Evolutionary conservation across 345 rosid species (phyloP).

Genomic region (Balakata baccata): DNA sequence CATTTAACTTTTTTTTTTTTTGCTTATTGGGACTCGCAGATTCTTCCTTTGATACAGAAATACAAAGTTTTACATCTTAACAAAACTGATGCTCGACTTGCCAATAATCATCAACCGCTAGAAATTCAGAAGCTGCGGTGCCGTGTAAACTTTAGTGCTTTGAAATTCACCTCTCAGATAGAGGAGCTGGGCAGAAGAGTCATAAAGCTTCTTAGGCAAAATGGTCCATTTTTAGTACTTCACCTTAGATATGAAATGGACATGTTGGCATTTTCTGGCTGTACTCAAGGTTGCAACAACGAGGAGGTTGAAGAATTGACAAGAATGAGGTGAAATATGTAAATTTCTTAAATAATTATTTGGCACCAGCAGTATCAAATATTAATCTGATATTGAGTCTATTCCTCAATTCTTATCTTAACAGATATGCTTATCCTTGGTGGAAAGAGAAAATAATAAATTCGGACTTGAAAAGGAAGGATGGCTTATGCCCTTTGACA

Average conservation of each 20-base stretch:
- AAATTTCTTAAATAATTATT: background rate
- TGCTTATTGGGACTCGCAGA: conserved; percentile 38
- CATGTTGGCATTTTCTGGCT: conserved; percentile 98
- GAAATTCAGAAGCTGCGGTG: conserved; percentile 93
- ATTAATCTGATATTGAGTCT: background rate
- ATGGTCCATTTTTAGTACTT: conserved; percentile 85
- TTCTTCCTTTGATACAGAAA: conserved; percentile 84
- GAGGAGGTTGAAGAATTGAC: conserved; percentile 93
- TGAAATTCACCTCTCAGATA: conserved; percentile 86
- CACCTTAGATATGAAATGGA: conserved; percentile 99
- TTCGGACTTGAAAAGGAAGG: conserved; percentile 75
- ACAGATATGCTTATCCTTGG: conserved; percentile 92
- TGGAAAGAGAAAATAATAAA: conserved; percentile 88
- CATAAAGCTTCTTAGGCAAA: conserved; percentile 67
- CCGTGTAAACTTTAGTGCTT: conserved; percentile 79
- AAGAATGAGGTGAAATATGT: conserved; percentile 69
- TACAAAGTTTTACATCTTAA: conserved; percentile 81
- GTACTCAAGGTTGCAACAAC: conserved; percentile 81
- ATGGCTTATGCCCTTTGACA: conserved; percentile 83
- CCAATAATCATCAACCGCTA: conserved; percentile 66
- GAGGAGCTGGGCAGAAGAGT: conserved; percentile 89
- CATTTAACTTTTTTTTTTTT: background rate
- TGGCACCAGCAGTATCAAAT: conserved; percentile 8
- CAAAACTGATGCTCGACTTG: conserved; percentile 89
- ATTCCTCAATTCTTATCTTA: background rate